Base-by-base conservation (phyloP, 2,329 filamentous ascomycete genomes). In the Hirsutella minnesotensis region DNA sequence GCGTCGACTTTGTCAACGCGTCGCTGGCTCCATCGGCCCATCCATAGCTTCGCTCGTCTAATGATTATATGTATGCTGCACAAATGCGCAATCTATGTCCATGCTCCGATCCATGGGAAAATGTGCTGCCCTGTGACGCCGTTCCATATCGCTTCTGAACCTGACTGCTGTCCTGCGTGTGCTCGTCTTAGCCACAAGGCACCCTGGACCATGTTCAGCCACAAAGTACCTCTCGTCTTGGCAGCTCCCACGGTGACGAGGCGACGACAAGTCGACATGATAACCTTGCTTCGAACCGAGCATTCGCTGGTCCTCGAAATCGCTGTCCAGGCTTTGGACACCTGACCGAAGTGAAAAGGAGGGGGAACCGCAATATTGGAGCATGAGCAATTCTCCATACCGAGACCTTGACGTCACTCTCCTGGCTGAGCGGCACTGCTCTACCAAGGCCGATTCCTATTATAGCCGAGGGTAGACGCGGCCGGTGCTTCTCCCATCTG, bases 51-150 rank as follows among this genome's bases (percentile, higher is more conserved):
- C 35, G 30, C 34, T 35, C 40, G 33, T 36, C 35, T 37, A 37
- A 33, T 38, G 30, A 31, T 29, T 34, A 44, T 24, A 36, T 42
- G 20, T 24, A 36, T 42, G 20, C 40, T 37, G 38, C 42, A 48
- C 44, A 41, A 39, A n/a, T 40, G 37, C 36, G 40, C 46, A 44
- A 41, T 45, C 42, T 45, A 46, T 46, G 38, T 13, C 43, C n/a
- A n/a, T 39, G n/a, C 24, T 44, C 30, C 35, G 15, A 9, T 42
- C 16, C 40, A 16, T 37, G 20, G 5, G n/a, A 31, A 35, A 9
- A 16, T 12, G 35, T 9, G 7, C 9, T 5, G 18, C 40, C 33
- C 24, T 19, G 10, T 35, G 42, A 38, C 42, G 46, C 39, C 44
- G 34, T 39, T 40, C 38, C 31, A 13, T 19, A 33, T 35, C 16